Conservation (phyloP, 257 asterid species). For the Gardenia jasminoides region DNA sequence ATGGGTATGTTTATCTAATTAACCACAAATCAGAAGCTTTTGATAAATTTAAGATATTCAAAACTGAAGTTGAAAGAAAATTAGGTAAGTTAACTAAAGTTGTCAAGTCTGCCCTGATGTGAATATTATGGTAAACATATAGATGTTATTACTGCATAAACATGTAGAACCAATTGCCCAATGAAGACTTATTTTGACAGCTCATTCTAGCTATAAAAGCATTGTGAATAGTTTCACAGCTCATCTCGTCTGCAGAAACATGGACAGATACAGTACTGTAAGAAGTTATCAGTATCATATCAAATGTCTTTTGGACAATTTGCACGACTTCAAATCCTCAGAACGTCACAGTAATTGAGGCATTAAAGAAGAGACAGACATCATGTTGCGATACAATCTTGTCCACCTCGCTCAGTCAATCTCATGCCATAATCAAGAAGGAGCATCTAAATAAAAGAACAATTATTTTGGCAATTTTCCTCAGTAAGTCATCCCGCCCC, state of each 20-base stretch:
- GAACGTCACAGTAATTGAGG: not conserved
- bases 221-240: not conserved
- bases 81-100: too few species aligned
- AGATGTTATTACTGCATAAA: not conserved
- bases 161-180: not conserved
- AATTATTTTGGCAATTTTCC: not conserved
- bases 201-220: not conserved
- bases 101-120: too few species aligned
- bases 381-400: not conserved
- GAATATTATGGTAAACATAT: too few species aligned
- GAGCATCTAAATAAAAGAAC: not conserved
- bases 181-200: not conserved
- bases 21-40: too few species aligned
- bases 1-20: too few species aligned
- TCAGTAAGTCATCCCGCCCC: too few species aligned
- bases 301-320: not conserved
- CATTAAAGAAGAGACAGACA: not conserved
- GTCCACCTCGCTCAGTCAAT: not conserved
- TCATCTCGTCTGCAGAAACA: not conserved
- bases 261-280: not conserved
- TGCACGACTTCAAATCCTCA: not conserved
- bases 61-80: too few species aligned
- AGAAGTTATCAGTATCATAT: not conserved
- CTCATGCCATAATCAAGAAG: not conserved
- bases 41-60: too few species aligned